Conservation (phyloP, 2,329 filamentous ascomycete species). For the Ophiostoma novo-ulmi region DNA sequence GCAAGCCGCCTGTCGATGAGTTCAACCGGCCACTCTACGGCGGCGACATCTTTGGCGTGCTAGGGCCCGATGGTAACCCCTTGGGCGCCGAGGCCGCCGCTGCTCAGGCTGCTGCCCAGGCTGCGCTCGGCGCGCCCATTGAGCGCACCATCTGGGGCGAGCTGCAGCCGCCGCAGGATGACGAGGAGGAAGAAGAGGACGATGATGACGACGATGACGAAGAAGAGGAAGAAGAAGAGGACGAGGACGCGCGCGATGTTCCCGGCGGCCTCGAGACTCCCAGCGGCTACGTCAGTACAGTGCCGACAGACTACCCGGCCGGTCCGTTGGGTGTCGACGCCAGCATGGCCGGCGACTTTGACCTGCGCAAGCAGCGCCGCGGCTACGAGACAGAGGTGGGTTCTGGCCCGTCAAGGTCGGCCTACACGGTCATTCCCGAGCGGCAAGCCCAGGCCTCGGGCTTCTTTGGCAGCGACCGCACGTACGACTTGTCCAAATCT, state of each 20-base stretch:
- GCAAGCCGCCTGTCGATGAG: constrained; percentile 92
- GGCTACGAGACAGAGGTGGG: constrained; percentile 84
- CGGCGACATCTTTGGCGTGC: constrained; percentile 87
- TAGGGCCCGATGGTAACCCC: constrained; percentile 35
- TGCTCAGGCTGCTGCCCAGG: constrained; percentile 36
- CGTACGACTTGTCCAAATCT: constrained; percentile 72
- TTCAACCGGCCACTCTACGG: constrained; percentile 87
- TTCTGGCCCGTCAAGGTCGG: constrained; percentile 61
- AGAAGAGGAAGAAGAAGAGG: constrained; percentile 66
- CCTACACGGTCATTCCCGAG: constrained; percentile 87
- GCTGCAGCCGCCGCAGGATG: constrained; percentile 71
- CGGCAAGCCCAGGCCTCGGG: constrained; percentile 78
- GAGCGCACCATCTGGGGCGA: constrained; percentile 92
- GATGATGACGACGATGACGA: constrained; percentile 55
- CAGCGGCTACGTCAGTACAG: constrained; percentile 70
- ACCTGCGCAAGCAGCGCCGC: constrained; percentile 78
- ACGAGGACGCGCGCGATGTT: constrained; percentile 55
- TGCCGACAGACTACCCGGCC: constrained; percentile 72
- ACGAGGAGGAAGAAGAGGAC: constrained; percentile 64
- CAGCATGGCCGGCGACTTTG: constrained; percentile 78
- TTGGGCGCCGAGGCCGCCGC: constrained; percentile 24
- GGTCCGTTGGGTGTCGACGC: constrained; percentile 62
- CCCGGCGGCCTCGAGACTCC: constrained; percentile 71
- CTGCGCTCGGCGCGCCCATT: constrained; percentile 63
- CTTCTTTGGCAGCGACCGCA: constrained; percentile 93